Percentiles rank a stretch among this genome's conserved stretches.
phyloP scores from a whole-genome alignment of 352 stramenopile genomes.

The Proteromonas lacertae region DNA sequence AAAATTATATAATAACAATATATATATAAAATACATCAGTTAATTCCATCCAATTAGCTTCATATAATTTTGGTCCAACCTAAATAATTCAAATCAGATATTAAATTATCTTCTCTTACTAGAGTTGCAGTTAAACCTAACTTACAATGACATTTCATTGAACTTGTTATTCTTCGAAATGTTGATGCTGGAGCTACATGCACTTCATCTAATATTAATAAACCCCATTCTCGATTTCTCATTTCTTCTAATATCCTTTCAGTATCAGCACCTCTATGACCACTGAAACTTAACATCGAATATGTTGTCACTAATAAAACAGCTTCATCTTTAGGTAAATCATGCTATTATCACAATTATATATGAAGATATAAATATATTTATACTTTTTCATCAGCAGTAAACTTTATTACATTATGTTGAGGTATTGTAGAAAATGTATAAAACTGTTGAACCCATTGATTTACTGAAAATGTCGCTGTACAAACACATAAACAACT shows the following conservation, averaged over 20 bases:
- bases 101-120: conserved; percentile 88
- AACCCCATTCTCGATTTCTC: conserved; percentile 78
- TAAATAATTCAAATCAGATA: conserved; percentile 93
- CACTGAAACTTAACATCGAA: conserved; percentile 73
- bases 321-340: conserved; percentile 6
- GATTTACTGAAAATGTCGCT: conserved; percentile 74
- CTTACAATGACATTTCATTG: conserved; percentile 80
- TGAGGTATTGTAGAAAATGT: conserved; percentile 53
- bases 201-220: conserved; percentile 69
- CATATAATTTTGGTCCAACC: conserved; percentile 86
- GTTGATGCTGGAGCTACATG: conserved; percentile 92
- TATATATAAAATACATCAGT: too few species aligned
- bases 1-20: too few species aligned
- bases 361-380: too few species aligned
- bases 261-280: conserved; percentile 44
- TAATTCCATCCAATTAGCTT: conserved; percentile 98
- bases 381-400: too few species aligned
- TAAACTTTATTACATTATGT: background rate
- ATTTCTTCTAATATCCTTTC: conserved; percentile 82
- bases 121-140: conserved; percentile 90
- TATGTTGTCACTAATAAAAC: conserved; percentile 80
- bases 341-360: conserved; percentile 25
- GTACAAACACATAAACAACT: conserved; percentile 81
- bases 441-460: conserved; percentile 93
- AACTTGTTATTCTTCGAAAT: conserved; percentile 71